A percentile compares a stretch with the other conserved stretches of the same genome.
Evolutionary conservation across 148 eudicot species (phyloP).

Genomic region (Diospyros lotus): DNA sequence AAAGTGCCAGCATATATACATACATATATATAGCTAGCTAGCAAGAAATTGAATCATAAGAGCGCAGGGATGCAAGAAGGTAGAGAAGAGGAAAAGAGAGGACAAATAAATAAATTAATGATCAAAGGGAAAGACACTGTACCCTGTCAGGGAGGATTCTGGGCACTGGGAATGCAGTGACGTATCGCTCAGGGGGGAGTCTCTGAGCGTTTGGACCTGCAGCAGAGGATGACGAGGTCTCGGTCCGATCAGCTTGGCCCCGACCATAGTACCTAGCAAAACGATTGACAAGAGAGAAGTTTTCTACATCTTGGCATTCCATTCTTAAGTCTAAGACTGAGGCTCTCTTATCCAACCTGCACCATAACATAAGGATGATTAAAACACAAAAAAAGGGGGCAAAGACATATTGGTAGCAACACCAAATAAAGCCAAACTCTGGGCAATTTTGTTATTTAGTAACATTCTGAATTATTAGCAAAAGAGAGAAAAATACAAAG

Average conservation of each 20-base stretch:
- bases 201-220: conserved; percentile 32
- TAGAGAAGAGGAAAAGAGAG: conserved; percentile 3
- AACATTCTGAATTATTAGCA: background rate
- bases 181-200: conserved; percentile 65
- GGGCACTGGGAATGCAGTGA: conserved; percentile 67
- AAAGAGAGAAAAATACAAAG: too few species aligned
- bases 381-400: background rate
- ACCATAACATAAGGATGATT: background rate
- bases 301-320: conserved; percentile 81
- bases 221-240: conserved; percentile 53
- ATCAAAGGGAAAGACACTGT: conserved; percentile 73
- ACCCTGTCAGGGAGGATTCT: conserved; percentile 70
- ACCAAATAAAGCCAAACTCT: background rate
- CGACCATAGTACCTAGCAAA: conserved; percentile 80
- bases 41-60: conserved; percentile 14
- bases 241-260: conserved; percentile 55
- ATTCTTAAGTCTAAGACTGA: conserved; percentile 73
- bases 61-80: background rate
- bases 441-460: background rate
- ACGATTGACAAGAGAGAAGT: conserved; percentile 67
- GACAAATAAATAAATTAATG: conserved; percentile 29
- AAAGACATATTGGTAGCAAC: too few species aligned
- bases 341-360: conserved; percentile 70
- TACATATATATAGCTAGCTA: background rate
- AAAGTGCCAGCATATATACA: too few species aligned